These are phyloP conservation scores for Penicillium longicatenatum DNA, from an alignment of 495 filamentous ascomycete genomes.

Conservation along the genomic window DNA sequence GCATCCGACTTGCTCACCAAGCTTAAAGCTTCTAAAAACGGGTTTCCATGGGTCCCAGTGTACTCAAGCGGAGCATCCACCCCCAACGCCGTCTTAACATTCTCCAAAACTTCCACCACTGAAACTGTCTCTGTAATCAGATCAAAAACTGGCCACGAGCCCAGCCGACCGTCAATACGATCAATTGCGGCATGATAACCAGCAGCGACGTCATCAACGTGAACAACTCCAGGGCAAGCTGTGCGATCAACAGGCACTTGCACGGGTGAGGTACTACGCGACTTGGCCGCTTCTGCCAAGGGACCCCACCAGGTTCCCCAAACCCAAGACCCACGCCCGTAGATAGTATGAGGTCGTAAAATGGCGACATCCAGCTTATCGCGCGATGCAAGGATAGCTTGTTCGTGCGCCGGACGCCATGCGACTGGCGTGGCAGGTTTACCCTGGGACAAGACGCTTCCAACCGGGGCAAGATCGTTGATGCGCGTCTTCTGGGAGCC, in stretches of 20 bases:
- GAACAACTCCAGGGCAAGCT: slow-evolving; percentile 27
- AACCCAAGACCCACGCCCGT: slow-evolving; percentile 33
- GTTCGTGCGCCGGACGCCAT: slow-evolving; percentile 39
- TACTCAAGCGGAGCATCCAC: slow-evolving; percentile 17
- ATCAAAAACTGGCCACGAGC: slow-evolving; percentile 47
- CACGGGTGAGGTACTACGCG: slow-evolving; percentile 7
- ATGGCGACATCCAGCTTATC: slow-evolving; percentile 41
- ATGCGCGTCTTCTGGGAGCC: slow-evolving; percentile 30
- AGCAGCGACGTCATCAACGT: slow-evolving; percentile 43
- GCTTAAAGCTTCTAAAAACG: slow-evolving; percentile 16
- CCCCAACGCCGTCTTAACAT: slow-evolving; percentile 1
- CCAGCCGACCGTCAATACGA: slow-evolving; percentile 30
- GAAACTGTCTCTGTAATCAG: slow-evolving; percentile 32
- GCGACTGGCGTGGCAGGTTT: slow-evolving; percentile 25
- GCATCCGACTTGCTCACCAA: slow-evolving; percentile 21
- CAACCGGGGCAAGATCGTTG: slow-evolving; percentile 34
- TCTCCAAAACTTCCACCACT: slow-evolving; percentile 13
- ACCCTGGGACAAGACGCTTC: slow-evolving; percentile 3
- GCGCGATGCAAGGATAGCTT: slow-evolving; percentile 29
- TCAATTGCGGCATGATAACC: slow-evolving; percentile 38
- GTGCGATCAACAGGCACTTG: slow-evolving; percentile 25
- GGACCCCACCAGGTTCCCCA: slow-evolving; percentile 25
- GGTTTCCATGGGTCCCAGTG: slow-evolving; percentile 11
- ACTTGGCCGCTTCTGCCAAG: slow-evolving; percentile 26
- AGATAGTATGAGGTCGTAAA: slow-evolving; percentile 38